Evolutionary conservation across 106 monocot species (phyloP).

Genomic region (Platanthera guangdongensis): DNA sequence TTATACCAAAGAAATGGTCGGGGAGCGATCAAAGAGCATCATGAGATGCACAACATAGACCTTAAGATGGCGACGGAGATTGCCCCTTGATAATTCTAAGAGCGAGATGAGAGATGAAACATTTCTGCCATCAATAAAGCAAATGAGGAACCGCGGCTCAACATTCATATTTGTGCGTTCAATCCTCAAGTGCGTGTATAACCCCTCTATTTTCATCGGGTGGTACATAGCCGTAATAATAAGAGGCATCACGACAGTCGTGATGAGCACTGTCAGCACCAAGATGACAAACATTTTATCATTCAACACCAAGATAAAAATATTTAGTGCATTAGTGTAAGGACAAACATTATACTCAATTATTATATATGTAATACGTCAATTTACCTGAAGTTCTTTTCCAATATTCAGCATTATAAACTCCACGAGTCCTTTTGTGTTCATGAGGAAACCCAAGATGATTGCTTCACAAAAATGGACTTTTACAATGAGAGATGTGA

Average conservation of each 20-base stretch:
- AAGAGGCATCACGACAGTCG: slow-evolving; percentile 21
- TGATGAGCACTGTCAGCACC: slow-evolving; percentile 28
- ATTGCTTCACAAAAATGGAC: slow-evolving; percentile 17
- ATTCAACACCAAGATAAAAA: slow-evolving; percentile 18
- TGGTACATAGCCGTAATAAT: slow-evolving; percentile 18
- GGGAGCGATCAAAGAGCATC: too few species aligned
- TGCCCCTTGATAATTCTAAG: too few species aligned
- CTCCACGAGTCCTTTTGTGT: slow-evolving; percentile 37
- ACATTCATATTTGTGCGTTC: slow-evolving; percentile 6
- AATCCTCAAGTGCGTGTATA: slow-evolving; percentile 24
- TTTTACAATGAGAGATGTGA: slow-evolving; percentile 21
- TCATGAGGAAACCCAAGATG: slow-evolving; percentile 35
- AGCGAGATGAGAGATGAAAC: too few species aligned
- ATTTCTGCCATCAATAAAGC: too few species aligned
- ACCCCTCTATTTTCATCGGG: slow-evolving; percentile 10
- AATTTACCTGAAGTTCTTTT: too few species aligned
- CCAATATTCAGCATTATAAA: slow-evolving; percentile 32
- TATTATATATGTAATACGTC: not conserved
- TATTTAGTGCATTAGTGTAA: not conserved
- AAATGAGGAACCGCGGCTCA: slow-evolving; percentile 23
- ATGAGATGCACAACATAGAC: too few species aligned
- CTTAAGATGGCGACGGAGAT: too few species aligned
- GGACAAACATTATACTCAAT: not conserved
- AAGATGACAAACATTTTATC: slow-evolving; percentile 24
- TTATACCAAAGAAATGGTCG: too few species aligned